Percentiles rank a stretch among this genome's conserved stretches.
These are phyloP conservation scores for Allomyces macrogynus DNA, from an alignment of 192 early-diverging fungal genomes.

Conservation along the genomic window DNA sequence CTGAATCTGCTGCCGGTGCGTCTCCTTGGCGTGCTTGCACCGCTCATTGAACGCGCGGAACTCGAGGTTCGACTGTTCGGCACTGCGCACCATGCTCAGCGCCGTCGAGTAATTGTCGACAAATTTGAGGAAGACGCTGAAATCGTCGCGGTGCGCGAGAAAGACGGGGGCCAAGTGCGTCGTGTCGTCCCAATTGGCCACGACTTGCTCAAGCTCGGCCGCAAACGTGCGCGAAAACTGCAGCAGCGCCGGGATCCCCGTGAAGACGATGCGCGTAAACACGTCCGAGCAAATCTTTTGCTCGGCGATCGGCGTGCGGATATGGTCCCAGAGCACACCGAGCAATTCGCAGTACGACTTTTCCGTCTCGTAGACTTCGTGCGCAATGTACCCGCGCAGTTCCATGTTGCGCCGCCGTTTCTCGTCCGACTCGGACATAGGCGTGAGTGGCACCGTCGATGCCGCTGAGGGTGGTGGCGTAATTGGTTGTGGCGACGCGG, in stretches of 20 bases:
- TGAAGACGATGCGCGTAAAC: background rate
- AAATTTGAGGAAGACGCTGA: conserved; percentile 1
- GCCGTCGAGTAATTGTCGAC: conserved; percentile 7
- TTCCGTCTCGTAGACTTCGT: background rate
- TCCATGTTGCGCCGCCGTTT: background rate
- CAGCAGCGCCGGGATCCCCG: conserved; percentile 2
- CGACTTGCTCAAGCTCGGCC: background rate
- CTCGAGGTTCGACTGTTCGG: conserved; percentile 5
- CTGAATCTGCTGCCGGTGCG: conserved; percentile 6
- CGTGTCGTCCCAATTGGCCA: background rate
- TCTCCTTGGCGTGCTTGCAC: conserved; percentile 1
- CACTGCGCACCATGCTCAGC: background rate
- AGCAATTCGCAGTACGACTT: background rate
- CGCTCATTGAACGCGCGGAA: conserved; percentile 6
- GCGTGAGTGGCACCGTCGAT: no score
- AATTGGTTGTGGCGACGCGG: no score
- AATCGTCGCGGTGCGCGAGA: background rate
- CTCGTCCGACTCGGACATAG: background rate
- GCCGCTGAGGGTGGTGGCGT: no score
- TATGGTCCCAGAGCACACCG: background rate
- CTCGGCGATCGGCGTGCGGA: background rate
- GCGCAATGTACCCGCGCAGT: background rate
- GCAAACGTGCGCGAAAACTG: background rate
- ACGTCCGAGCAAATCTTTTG: background rate
- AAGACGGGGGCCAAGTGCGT: background rate